Evolutionary conservation across 169 alveolate species (phyloP).

Genomic region (Plasmodium coatneyi): DNA sequence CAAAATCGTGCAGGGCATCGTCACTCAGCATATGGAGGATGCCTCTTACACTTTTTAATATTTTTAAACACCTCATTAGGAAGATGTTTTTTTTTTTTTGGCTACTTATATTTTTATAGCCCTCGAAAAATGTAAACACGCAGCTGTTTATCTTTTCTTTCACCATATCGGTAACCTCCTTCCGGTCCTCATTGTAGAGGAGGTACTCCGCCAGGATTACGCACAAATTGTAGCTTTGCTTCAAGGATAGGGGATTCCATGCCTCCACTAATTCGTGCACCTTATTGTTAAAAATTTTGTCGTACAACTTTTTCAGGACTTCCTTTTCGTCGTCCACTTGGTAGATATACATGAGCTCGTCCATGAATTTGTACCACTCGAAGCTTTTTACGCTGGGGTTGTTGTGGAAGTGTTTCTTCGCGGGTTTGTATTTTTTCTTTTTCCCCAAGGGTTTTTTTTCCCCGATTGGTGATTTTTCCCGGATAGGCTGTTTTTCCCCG

Average conservation of each 20-base stretch:
- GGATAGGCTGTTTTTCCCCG: neutral
- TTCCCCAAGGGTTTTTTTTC: neutral
- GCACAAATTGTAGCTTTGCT: conserved; percentile 49
- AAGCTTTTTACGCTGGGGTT: conserved; percentile 57
- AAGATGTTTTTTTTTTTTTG: conserved; percentile 48
- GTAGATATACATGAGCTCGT: conserved; percentile 30
- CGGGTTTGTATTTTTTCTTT: conserved; percentile 36
- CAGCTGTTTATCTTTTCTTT: conserved; percentile 15
- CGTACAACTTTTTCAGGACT: conserved; percentile 18
- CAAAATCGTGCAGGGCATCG: conserved; percentile 23
- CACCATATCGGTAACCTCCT: neutral
- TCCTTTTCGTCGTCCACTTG: conserved; percentile 23
- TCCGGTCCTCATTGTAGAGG: conserved; percentile 14
- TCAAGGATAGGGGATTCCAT: conserved; percentile 65
- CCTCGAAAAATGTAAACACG: conserved; percentile 28
- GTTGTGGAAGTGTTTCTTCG: conserved; percentile 9
- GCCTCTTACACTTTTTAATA: conserved; percentile 32
- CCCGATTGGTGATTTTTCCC: neutral
- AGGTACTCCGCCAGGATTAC: conserved; percentile 41
- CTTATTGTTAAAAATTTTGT: conserved; percentile 22
- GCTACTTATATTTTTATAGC: conserved; percentile 38
- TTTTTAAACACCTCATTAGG: conserved; percentile 72
- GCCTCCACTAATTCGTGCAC: conserved; percentile 52
- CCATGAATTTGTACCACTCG: conserved; percentile 68
- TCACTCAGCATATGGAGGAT: conserved; percentile 10